These are phyloP conservation scores for Helotiales sp. DNA, from an alignment of 2,329 filamentous ascomycete genomes.

Conservation along the genomic window DNA sequence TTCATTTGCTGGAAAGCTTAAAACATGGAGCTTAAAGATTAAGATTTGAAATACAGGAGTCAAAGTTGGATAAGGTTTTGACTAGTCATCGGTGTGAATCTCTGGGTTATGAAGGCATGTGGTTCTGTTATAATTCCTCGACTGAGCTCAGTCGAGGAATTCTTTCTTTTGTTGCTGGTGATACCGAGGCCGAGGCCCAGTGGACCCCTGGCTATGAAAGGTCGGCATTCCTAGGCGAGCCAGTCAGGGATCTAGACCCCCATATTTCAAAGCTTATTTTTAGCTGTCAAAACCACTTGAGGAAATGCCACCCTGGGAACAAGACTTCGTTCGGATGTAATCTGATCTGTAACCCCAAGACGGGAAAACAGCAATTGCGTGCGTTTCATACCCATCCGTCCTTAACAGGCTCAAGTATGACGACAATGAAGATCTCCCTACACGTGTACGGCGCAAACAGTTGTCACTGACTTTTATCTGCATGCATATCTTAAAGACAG, in stretches of 20 bases:
- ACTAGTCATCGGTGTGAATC: no score
- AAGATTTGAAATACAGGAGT: background rate
- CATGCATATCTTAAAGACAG: background rate
- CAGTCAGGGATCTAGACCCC: background rate
- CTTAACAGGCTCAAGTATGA: no score
- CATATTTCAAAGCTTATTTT: constrained; percentile 16
- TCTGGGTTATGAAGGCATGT: background rate
- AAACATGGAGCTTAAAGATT: background rate
- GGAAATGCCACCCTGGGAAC: no score
- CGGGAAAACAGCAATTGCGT: background rate
- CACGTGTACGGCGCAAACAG: background rate
- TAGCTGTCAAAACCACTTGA: no score
- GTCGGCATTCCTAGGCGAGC: background rate
- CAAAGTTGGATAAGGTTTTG: background rate
- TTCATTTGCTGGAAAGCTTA: background rate
- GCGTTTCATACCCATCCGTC: no score
- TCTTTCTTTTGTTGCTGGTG: no score
- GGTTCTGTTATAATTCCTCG: no score
- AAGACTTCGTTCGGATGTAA: background rate
- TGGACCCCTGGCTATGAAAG: background rate
- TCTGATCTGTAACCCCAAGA: background rate
- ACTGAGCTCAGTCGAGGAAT: no score
- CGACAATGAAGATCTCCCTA: background rate
- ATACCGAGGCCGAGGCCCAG: no score
- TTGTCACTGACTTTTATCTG: no score